These are phyloP conservation scores for Neurospora cerealis DNA, from an alignment of 495 filamentous ascomycete genomes.

Conservation along the genomic window DNA sequence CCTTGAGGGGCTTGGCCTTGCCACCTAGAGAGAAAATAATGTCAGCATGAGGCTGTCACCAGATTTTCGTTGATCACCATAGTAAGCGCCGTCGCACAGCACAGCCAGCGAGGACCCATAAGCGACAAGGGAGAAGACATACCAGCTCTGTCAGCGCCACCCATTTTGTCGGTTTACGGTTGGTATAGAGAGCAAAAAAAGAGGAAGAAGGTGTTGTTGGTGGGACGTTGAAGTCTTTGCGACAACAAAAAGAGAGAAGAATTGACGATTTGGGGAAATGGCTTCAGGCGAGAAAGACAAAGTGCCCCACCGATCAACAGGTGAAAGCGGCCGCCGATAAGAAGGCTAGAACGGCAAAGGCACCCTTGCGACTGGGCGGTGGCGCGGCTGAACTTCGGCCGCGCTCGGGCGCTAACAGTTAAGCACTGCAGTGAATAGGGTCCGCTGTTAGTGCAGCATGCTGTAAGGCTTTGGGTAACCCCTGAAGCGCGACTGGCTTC, in stretches of 20 bases:
- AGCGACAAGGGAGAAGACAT: not conserved
- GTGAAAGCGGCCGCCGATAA: not conserved
- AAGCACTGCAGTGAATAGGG: not conserved
- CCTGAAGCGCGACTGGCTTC: not conserved
- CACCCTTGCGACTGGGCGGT: slow-evolving; percentile 2
- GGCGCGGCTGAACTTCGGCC: slow-evolving; percentile 6
- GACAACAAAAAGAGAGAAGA: not conserved
- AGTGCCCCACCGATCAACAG: not conserved
- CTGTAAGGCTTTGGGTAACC: not conserved
- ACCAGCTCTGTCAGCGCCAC: slow-evolving; percentile 30
- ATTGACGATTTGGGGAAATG: not conserved
- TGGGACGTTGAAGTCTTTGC: not conserved
- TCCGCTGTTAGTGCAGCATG: not conserved
- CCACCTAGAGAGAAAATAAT: slow-evolving; percentile 43
- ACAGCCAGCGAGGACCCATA: not conserved
- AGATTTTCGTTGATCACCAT: not conserved
- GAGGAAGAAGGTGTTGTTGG: not conserved
- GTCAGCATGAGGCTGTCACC: not conserved
- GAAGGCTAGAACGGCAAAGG: not conserved
- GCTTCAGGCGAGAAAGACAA: slow-evolving; percentile 1
- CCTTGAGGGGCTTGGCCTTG: slow-evolving; percentile 78
- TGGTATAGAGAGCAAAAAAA: not conserved
- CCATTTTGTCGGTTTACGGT: slow-evolving; percentile 15
- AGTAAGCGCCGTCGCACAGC: not conserved
- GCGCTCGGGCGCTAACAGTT: not conserved